Conservation (phyloP, 305 asterid species). For the Plantago rigida region DNA sequence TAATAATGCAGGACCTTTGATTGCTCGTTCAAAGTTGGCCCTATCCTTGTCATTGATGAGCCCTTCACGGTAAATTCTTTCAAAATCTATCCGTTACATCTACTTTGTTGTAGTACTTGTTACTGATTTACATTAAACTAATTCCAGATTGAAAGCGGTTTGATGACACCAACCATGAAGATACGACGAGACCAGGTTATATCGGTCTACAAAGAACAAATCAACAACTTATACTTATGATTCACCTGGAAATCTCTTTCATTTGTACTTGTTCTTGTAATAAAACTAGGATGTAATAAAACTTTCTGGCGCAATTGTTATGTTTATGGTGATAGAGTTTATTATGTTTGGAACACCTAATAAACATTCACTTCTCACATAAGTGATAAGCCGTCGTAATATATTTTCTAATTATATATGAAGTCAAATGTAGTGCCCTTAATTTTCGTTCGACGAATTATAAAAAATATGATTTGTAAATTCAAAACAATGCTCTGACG, state of each 20-base stretch:
- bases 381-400: no score
- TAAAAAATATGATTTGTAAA: no score
- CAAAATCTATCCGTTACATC: background rate
- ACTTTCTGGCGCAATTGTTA: no score
- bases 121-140: background rate
- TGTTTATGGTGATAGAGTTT: no score
- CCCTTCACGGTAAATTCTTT: slow-evolving; percentile 64
- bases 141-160: slow-evolving; percentile 70
- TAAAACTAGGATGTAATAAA: no score
- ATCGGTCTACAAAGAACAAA: slow-evolving; percentile 52
- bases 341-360: no score
- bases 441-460: no score
- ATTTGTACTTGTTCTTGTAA: background rate
- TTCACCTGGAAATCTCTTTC: background rate
- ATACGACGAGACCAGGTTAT: slow-evolving; percentile 66
- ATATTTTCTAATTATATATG: no score
- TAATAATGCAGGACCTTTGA: slow-evolving; percentile 53
- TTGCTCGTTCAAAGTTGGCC: slow-evolving; percentile 82
- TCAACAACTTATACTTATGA: slow-evolving; percentile 48
- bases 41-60: slow-evolving; percentile 58
- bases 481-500: no score
- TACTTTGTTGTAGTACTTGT: background rate
- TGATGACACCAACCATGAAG: slow-evolving; percentile 95
- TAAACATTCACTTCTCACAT: no score
- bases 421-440: no score